Base-by-base conservation (phyloP, 2,329 filamentous ascomycete genomes). In the Cyclaneusma minus region DNA sequence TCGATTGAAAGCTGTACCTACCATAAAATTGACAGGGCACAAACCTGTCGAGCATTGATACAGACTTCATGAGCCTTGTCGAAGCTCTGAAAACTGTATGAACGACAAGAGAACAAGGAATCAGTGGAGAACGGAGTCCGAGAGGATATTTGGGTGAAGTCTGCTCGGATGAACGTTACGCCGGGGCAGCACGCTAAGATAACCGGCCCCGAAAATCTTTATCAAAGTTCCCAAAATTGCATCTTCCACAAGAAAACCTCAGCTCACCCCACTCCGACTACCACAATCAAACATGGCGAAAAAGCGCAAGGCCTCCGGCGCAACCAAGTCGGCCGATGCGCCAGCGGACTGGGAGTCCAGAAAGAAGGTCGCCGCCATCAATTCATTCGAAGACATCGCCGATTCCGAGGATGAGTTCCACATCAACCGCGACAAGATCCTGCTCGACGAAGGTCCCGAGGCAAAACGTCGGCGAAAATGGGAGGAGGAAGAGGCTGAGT, bases 331-430 rank as follows among this genome's bases (percentile, higher is more conserved):
- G 32, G 51, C 59, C 12, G 55, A 52, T 6, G 66, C 64, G 3
- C 65, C 67, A 3, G 60, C n/a, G n/a, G n/a, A n/a, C n/a, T n/a
- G n/a, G n/a, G n/a, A n/a, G n/a, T n/a, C n/a, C n/a, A n/a, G n/a
- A n/a, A n/a, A n/a, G n/a, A n/a, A n/a, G n/a, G n/a, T n/a, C n/a
- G n/a, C n/a, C 13, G 58, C 58, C 13, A 57, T 74, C 41, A 60
- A 51, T 24, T 74, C 68, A 3, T 87, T 67, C 50, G 74, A 87
- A 51, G 83, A 92, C 52, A 76, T 98, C 40, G 82, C 85, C 37
- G 77, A 94, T 49, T 91, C 84, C 2, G 83, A 93, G 50, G 89
- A 98, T 50, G 83, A 93, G 48, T 92, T 93, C 49, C 82, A 87
- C 43, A 61, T 85, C 32, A 77, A 85, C 36, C 70, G 79, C 37